phyloP scores from a whole-genome alignment of 1,284 basidiomycete genomes.

The Anthracocystis panici-leucophaei region DNA sequence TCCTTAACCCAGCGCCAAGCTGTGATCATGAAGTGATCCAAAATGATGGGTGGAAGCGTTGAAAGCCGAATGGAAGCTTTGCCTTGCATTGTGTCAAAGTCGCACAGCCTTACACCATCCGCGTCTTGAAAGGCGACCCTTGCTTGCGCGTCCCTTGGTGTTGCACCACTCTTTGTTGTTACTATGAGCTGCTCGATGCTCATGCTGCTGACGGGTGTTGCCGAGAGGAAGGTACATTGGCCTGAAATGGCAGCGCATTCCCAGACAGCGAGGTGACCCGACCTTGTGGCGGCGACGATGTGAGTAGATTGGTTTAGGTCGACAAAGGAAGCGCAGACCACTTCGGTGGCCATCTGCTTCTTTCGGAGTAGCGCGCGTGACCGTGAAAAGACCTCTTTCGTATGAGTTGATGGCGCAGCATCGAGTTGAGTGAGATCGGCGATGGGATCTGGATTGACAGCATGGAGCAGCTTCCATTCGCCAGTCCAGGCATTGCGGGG shows the following conservation, averaged over 20 bases:
- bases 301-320: slow-evolving; percentile 7
- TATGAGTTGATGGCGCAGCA: background rate
- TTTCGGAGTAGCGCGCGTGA: slow-evolving; percentile 26
- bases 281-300: slow-evolving; percentile 31
- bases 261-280: slow-evolving; percentile 39
- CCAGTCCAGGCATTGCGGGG: slow-evolving; percentile 40
- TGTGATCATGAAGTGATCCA: slow-evolving; percentile 20
- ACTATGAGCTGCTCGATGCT: slow-evolving; percentile 23
- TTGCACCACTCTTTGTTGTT: slow-evolving; percentile 1
- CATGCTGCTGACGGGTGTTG: slow-evolving; percentile 22
- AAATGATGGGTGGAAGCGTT: slow-evolving; percentile 1
- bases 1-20: slow-evolving; percentile 29
- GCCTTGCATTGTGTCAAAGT: slow-evolving; percentile 8
- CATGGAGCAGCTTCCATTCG: slow-evolving; percentile 35
- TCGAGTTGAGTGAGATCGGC: slow-evolving; percentile 4
- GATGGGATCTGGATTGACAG: slow-evolving; percentile 11
- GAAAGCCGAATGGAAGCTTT: slow-evolving; percentile 5
- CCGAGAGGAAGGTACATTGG: slow-evolving; percentile 26
- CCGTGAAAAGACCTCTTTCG: slow-evolving; percentile 18
- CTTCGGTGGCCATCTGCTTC: slow-evolving; percentile 36
- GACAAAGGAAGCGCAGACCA: slow-evolving; percentile 26
- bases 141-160: slow-evolving; percentile 2
- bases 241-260: slow-evolving; percentile 23
- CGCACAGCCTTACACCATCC: slow-evolving; percentile 18
- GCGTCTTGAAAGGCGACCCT: slow-evolving; percentile 33